These are phyloP conservation scores for Lophiostoma macrostomum DNA, from an alignment of 495 filamentous ascomycete genomes.

Conservation along the genomic window DNA sequence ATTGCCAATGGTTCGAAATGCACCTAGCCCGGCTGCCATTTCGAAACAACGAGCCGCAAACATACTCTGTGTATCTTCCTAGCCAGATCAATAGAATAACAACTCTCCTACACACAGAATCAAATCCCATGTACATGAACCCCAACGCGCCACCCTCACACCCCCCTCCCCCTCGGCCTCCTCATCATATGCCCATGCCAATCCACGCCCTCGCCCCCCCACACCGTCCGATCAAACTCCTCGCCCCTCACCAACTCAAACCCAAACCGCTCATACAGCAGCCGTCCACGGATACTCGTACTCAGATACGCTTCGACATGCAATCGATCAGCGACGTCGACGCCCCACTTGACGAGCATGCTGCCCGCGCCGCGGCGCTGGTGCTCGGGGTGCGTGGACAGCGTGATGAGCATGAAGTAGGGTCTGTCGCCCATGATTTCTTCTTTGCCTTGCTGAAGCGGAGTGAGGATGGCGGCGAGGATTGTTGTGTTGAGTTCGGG, in stretches of 20 bases:
- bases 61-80: no score
- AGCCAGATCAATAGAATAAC: no score
- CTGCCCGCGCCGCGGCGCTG: neutral
- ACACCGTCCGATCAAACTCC: constrained; percentile 13
- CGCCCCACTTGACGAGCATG: constrained; percentile 8
- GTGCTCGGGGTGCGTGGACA: constrained; percentile 13
- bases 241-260: constrained; percentile 9
- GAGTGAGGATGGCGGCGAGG: constrained; percentile 9
- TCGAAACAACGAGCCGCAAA: no score
- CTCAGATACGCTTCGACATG: constrained; percentile 3
- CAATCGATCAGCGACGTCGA: constrained; percentile 10
- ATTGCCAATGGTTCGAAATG: no score
- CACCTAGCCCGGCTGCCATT: no score
- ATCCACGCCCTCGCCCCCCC: constrained; percentile 23
- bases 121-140: no score
- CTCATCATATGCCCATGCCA: constrained; percentile 9
- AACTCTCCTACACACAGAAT: no score
- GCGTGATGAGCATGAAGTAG: constrained; percentile 19
- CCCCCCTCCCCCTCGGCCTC: neutral
- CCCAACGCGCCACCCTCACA: no score
- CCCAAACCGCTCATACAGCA: constrained; percentile 16
- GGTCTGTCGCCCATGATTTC: constrained; percentile 22
- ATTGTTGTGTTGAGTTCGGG: constrained; percentile 12
- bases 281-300: constrained; percentile 4
- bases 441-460: constrained; percentile 1